phyloP scores from a whole-genome alignment of 148 eudicot species.

The Tetragonia tetragonoides region DNA sequence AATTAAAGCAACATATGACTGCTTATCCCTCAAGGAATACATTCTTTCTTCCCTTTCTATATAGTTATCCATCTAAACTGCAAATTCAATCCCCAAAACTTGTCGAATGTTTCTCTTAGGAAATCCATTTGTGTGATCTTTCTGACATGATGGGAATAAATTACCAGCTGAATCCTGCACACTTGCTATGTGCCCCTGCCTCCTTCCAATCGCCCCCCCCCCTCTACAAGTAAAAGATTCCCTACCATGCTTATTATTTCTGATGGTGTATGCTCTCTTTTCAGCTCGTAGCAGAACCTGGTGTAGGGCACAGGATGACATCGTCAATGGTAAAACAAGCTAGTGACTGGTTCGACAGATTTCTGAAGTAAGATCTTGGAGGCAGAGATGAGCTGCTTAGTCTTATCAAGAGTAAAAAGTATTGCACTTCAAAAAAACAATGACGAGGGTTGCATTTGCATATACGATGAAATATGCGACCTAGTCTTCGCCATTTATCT shows the following conservation, averaged over 20 bases:
- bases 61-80: neutral
- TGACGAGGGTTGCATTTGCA: too few relatives aligned
- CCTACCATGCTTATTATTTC: neutral
- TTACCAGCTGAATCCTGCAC: too few relatives aligned
- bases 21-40: neutral
- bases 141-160: too few relatives aligned
- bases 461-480: too few relatives aligned
- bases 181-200: neutral
- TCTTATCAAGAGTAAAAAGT: too few relatives aligned
- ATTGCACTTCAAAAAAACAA: too few relatives aligned
- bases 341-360: conserved; percentile 83
- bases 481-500: too few relatives aligned
- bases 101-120: neutral
- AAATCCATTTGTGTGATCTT: neutral
- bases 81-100: neutral
- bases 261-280: conserved; percentile 7
- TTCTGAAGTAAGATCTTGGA: conserved; percentile 32
- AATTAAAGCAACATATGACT: neutral
- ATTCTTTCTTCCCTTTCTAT: neutral
- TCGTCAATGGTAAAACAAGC: conserved; percentile 81
- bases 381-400: neutral
- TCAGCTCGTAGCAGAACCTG: conserved; percentile 74
- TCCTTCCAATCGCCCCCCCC: neutral
- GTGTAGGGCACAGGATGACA: conserved; percentile 82
- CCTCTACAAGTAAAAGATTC: neutral